These are phyloP conservation scores for Ensete ventricosum DNA, from an alignment of 176 grass and related monocot genomes.

Conservation along the genomic window DNA sequence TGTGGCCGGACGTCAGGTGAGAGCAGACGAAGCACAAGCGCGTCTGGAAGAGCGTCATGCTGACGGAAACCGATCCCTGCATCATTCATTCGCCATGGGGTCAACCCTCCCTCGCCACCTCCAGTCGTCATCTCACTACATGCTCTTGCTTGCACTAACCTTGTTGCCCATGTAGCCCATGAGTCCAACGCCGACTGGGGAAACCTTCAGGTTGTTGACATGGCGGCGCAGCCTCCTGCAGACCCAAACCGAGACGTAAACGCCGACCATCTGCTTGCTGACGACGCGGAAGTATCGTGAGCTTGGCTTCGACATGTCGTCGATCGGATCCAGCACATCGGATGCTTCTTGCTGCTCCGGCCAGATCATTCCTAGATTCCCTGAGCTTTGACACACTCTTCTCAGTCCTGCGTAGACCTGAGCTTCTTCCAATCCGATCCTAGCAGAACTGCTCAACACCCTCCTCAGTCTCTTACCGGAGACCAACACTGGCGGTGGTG, in stretches of 20 bases:
- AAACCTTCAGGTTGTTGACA: constrained; percentile 56
- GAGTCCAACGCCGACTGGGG: constrained; percentile 52
- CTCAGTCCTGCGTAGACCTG: constrained; percentile 26
- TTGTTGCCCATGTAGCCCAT: constrained; percentile 77
- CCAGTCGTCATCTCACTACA: too few relatives aligned
- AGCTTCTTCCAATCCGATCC: constrained; percentile 2
- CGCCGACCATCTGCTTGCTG: constrained; percentile 68
- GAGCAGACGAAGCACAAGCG: constrained; percentile 64
- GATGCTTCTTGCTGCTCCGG: constrained; percentile 46
- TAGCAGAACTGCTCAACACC: constrained; percentile 21
- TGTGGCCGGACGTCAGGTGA: constrained; percentile 61
- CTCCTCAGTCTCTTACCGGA: constrained; percentile 38
- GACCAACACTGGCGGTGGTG: constrained; percentile 6
- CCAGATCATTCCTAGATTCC: constrained; percentile 60
- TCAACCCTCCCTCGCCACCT: too few relatives aligned
- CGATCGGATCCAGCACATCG: constrained; percentile 39
- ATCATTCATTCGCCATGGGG: constrained; percentile 3
- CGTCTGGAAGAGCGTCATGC: constrained; percentile 60
- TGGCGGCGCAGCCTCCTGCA: constrained; percentile 34
- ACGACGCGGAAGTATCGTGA: constrained; percentile 39
- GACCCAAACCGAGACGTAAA: constrained; percentile 62
- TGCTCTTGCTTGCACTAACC: constrained; percentile 20
- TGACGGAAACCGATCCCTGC: constrained; percentile 54
- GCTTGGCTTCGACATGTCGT: constrained; percentile 19
- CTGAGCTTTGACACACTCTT: constrained; percentile 47